Conservation (phyloP, 108 stramenopile species). For the Bacterosira constricta region DNA sequence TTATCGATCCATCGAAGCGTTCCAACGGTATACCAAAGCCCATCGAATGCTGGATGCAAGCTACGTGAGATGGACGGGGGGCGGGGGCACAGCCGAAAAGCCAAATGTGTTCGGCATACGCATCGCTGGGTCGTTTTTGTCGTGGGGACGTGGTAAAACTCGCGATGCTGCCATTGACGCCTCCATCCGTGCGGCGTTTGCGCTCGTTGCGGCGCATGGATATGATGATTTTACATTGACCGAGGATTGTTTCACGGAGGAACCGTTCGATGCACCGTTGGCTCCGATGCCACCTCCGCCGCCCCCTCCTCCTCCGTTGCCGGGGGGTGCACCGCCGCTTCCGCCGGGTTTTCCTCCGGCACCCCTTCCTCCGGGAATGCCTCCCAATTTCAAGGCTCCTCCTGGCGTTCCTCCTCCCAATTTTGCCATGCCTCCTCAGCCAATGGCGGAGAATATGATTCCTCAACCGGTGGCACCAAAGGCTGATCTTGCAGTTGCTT, state of each 20-base stretch:
- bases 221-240: constrained; percentile 82
- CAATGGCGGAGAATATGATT: constrained; percentile 49
- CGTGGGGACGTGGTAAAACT: constrained; percentile 85
- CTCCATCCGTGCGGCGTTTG: constrained; percentile 82
- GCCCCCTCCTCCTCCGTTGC: constrained; percentile 43
- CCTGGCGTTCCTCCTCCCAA: constrained; percentile 34
- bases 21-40: constrained; percentile 82
- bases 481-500: constrained; percentile 61
- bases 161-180: constrained; percentile 81
- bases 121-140: constrained; percentile 75
- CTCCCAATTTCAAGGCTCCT: constrained; percentile 35
- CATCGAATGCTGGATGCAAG: constrained; percentile 87
- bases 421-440: constrained; percentile 30
- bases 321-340: constrained; percentile 19
- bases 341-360: constrained; percentile 35
- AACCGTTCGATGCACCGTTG: constrained; percentile 50
- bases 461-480: constrained; percentile 70
- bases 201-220: constrained; percentile 82
- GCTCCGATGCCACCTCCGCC: constrained; percentile 71
- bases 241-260: constrained; percentile 81
- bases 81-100: constrained; percentile 69
- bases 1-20: constrained; percentile 83
- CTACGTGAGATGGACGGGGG: constrained; percentile 68
- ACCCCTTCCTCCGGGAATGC: constrained; percentile 44
- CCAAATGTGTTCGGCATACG: constrained; percentile 77